Evolutionary conservation across 441 rosid genomes (phyloP), one percentile per base, ranked within the genome.

Genomic region (Omphalea diandra): DNA sequence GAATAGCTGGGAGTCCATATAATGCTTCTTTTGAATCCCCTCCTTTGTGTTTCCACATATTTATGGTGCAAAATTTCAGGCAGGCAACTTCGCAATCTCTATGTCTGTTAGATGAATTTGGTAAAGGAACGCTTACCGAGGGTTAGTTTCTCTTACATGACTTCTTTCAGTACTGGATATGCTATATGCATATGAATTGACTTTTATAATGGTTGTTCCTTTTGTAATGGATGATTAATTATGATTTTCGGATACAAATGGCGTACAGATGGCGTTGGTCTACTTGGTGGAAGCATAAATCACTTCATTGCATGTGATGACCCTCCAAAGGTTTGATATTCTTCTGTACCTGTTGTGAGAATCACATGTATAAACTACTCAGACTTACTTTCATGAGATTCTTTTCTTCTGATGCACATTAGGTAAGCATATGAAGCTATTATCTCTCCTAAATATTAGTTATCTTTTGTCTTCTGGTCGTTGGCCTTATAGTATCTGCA

Each of bases 41-140:
- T 24, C 38, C 17, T 68, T 32, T 43, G 12, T 55, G 10, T 75
- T 69, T 60, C 68, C 59, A 44, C 41, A 20, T 35, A 65, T 59
- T 82, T 55, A 35, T 73, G 74, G 26, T 73, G 69, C 50, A 75
- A 66, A 71, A 74, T 79, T 63, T 29, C 84, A 93, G 99, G 90
- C 98, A 86, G 83, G 88, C 98, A 80, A 93, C 99, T 79, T 84
- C 97, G 68, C 83, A 80, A 79, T 95, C 98, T 58, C 81, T 95
- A 74, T 95, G 99, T 76, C 83, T 95, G 71, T 59, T 95, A 78
- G 99, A 95, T 75, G 99, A 95, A 82, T 95, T 95, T 84, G 99
- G 99, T 74, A 95, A 95, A 90, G 99, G 99, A 63, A 93, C 99
- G 75, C 94, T 95, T 20, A 85, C 91, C 63, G 96, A 95, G 90